phyloP scores from a whole-genome alignment of 2,329 filamentous ascomycete genomes.

The Bipolaris zeicola region DNA sequence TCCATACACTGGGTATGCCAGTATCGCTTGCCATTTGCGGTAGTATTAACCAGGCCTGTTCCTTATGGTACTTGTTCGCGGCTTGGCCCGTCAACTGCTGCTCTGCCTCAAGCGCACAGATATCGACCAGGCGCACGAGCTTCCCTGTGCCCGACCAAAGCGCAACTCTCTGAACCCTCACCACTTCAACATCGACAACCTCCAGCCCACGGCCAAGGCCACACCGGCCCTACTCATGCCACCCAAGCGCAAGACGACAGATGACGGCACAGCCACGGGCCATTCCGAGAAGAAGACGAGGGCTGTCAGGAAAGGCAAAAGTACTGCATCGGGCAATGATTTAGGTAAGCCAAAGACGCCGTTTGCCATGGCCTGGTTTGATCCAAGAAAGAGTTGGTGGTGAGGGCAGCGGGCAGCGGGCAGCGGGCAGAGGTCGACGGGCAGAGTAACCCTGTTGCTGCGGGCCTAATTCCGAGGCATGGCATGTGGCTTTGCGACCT shows the following conservation, averaged over 20 bases:
- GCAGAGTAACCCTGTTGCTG: constrained; percentile 7
- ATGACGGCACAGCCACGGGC: neutral
- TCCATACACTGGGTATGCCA: constrained; percentile 4
- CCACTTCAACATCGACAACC: neutral
- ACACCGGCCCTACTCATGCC: constrained; percentile 7
- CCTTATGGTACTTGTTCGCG: constrained; percentile 4
- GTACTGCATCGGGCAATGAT: neutral
- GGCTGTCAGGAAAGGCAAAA: constrained; percentile 5
- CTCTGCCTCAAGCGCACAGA: constrained; percentile 14
- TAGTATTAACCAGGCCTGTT: constrained; percentile 3
- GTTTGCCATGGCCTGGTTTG: neutral
- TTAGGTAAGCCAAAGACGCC: constrained; percentile 3
- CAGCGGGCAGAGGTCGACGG: constrained; percentile 4
- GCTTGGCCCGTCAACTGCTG: constrained; percentile 1
- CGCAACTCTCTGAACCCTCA: neutral
- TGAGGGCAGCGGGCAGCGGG: neutral
- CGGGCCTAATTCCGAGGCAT: constrained; percentile 17
- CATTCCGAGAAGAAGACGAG: constrained; percentile 10
- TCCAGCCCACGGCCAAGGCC: constrained; percentile 3
- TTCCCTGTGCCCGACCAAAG: constrained; percentile 4
- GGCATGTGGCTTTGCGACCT: constrained; percentile 8
- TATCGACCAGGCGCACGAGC: constrained; percentile 15
- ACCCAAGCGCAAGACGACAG: constrained; percentile 18
- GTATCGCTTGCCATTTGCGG: constrained; percentile 5
- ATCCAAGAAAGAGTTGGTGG: neutral